Evolutionary conservation across 2,329 filamentous ascomycete genomes (phyloP), one percentile per base, ranked within the genome.

Genomic region (Dactylellina leptospora): DNA sequence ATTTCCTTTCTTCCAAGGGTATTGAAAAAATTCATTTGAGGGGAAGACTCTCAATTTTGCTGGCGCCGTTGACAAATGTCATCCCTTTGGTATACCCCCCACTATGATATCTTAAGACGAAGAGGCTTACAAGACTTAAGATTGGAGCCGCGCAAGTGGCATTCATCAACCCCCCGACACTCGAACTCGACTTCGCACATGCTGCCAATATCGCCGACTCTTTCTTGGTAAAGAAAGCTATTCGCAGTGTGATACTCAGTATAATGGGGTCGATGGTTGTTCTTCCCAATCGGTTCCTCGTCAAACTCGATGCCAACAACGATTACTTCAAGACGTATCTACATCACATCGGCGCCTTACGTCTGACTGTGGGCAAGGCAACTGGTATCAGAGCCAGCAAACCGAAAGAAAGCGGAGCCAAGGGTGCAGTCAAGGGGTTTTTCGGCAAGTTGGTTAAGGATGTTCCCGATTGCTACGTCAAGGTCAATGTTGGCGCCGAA

Each of bases 291-390:
- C 82, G 82, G 48, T 83, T 80, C 77, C 79, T 83, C 10, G 80
- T 83, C 75, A 84, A 83, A 76, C 78, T 84, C 5, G 81, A 83
- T 75, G 63, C 76, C 68, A 80, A 78, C 69, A 82, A 80, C 75
- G 82, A 84, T 77, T 84, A 80, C 76, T 83, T 84, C 79, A 80
- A 80, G 76, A 82, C 82, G 0, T 83, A 82, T 77, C 79, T 82
- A 48, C 80, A 79, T 13, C 80, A 81, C 20, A 74, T 80, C 3
- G 82, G 82, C 45, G 77, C 81, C 4, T 73, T 83, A 8, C 82
- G 82, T 11, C 74, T 84, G 3, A 84, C 81, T 0, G 72, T 83
- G 25, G 80, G 80, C 62, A 79, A 78, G 40, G 81, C 81, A 1
- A 79, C 75, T 4, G 81, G 79, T 16, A 78, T 81, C 38, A n/a